Evolutionary conservation across 78 protist species (phyloP), one percentile per base, ranked within the genome.

Genomic region (Bigelowiella natans): DNA sequence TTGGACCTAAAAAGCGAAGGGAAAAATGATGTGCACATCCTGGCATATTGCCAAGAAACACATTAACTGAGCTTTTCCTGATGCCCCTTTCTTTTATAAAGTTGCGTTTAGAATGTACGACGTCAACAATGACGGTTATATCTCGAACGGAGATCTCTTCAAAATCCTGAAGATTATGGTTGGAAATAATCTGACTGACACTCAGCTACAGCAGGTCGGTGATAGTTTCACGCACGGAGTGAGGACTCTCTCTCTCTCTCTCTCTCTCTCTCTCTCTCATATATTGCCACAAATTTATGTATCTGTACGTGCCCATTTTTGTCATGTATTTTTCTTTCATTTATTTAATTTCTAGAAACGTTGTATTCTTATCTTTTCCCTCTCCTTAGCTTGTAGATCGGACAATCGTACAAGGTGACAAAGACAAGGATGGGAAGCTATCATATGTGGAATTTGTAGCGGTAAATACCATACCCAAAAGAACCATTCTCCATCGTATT

Each of bases 81-180:
- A 63, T 63, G 29, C 29, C 28, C 82, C 28, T 63, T n/a, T 29
- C 28, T 63, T 29, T 85, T 11, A 29, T 85, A 7, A 84, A 90
- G 92, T 93, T 1, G 84, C 83, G 1, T 93, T 93, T 39, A 84
- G 83, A 36, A 89, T 93, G 31, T 93, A 93, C 90, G 94, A 93
- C 73, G 40, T 86, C 37, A 38, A 93, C 39, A 51, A 39, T 38
- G 94, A 93, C 39, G 94, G 92, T 28, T 93, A 38, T 85, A 93
- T 93, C 86, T 38, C 82, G 39, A 40, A 84, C 39, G 90, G 88
- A 1, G 94, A 93, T 84, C 87, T 93, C 51, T 86, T 90, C 90
- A 31, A 39, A 0, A 88, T 91, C 0, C 91, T 93, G 26, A 88
- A 91, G 82, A 64, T 88, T 36, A 88, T 93, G 94, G 93, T 89